A percentile compares a stretch with the other conserved stretches of the same genome.
These are phyloP conservation scores for Periconia digitata DNA, from an alignment of 2,329 filamentous ascomycete genomes.

Conservation along the genomic window DNA sequence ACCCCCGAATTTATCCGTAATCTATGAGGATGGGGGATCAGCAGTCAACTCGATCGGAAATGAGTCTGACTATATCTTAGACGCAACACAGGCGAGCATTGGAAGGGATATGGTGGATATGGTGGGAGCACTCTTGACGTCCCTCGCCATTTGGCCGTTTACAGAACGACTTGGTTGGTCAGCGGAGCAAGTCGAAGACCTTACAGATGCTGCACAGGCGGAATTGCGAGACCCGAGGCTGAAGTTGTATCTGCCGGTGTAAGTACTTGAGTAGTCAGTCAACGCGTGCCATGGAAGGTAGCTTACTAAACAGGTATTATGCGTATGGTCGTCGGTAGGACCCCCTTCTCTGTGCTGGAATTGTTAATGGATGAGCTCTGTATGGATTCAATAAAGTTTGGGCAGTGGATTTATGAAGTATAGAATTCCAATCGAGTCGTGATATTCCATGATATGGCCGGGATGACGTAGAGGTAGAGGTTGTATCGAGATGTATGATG, in stretches of 20 bases:
- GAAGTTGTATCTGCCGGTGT: conserved; percentile 42
- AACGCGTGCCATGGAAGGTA: conserved; percentile 4
- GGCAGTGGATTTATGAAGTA: no score
- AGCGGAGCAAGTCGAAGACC: conserved; percentile 27
- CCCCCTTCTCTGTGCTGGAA: no score
- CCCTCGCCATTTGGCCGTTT: conserved; percentile 41
- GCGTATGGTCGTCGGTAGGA: conserved; percentile 32
- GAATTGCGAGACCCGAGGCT: conserved; percentile 33
- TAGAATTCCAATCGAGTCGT: no score
- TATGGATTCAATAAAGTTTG: no score
- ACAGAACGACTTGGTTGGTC: conserved; percentile 36
- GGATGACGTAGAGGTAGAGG: no score
- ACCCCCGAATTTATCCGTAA: not conserved
- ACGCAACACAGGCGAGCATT: conserved; percentile 30
- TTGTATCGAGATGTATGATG: no score
- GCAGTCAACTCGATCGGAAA: no score
- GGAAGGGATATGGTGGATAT: conserved; percentile 32
- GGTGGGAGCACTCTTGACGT: conserved; percentile 39
- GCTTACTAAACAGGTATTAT: conserved; percentile 23
- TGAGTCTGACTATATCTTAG: conserved; percentile 17
- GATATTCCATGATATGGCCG: not conserved
- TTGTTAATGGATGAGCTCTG: no score
- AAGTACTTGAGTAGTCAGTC: conserved; percentile 17
- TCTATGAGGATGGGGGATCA: not conserved
- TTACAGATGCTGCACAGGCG: conserved; percentile 29